Evolutionary conservation across 1,139 yeast genomes (phyloP).

Genomic region (Candida mesenterica): DNA sequence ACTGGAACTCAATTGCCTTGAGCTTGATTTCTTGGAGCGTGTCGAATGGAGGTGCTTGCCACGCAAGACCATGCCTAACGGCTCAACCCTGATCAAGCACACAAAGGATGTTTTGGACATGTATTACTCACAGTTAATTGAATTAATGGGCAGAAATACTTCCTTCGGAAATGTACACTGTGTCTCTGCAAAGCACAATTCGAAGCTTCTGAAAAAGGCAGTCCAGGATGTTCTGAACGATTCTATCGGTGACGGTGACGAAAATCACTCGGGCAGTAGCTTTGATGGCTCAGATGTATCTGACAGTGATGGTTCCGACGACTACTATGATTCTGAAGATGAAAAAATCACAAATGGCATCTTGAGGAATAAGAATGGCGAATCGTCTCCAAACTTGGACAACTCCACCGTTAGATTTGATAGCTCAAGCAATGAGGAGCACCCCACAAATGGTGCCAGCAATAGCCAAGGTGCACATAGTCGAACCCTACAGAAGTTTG

Average conservation of each 20-base stretch:
- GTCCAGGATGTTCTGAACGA: slow-evolving; percentile 10
- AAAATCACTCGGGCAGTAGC: slow-evolving; percentile 12
- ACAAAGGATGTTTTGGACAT: slow-evolving; percentile 51
- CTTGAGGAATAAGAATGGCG: too few relatives aligned
- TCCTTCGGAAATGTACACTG: slow-evolving; percentile 14
- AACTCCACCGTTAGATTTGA: too few relatives aligned
- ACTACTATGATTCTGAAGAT: slow-evolving; percentile 10
- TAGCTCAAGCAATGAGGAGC: too few relatives aligned
- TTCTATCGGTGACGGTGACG: slow-evolving; percentile 13
- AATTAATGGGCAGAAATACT: slow-evolving; percentile 51
- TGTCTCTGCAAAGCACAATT: slow-evolving; percentile 7
- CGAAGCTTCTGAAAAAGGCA: slow-evolving; percentile 7
- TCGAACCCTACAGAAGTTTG: slow-evolving; percentile 15
- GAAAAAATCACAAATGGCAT: too few relatives aligned
- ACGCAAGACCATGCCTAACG: slow-evolving; percentile 25
- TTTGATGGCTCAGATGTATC: slow-evolving; percentile 9
- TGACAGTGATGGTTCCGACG: slow-evolving; percentile 11
- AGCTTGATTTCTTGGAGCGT: slow-evolving; percentile 78
- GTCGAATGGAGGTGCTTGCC: slow-evolving; percentile 67
- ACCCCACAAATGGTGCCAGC: too few relatives aligned
- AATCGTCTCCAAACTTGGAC: too few relatives aligned
- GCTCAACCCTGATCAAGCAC: slow-evolving; percentile 24
- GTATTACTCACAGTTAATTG: slow-evolving; percentile 62
- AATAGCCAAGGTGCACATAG: slow-evolving; percentile 4
- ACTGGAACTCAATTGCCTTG: slow-evolving; percentile 81